Percentiles rank a stretch among this genome's conserved stretches.
Evolutionary conservation across 139 green algal species (phyloP).

Genomic region (Protoeuglena noctilucae): DNA sequence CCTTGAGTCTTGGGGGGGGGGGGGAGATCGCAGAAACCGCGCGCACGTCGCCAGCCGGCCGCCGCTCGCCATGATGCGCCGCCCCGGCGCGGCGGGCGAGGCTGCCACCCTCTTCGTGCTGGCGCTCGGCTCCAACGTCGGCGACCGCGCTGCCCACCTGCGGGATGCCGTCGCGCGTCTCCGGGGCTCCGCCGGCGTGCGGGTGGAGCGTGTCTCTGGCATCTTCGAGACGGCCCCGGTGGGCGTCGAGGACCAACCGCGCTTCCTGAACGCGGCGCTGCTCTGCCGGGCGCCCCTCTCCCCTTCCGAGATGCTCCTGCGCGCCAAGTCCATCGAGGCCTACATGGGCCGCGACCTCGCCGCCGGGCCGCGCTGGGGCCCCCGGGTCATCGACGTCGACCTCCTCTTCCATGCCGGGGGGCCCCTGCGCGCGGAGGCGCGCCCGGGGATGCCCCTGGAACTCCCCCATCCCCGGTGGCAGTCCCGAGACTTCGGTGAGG

Average conservation of each 20-base stretch:
- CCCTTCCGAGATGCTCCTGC: conserved; percentile 3
- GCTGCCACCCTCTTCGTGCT: no score
- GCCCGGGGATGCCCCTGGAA: conserved; percentile 17
- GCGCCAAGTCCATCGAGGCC: conserved; percentile 61
- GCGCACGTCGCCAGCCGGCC: no score
- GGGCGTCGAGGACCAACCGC: conserved; percentile 66
- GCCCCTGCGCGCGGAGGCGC: conserved; percentile 13
- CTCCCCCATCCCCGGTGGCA: conserved; percentile 52
- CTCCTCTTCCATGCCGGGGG: conserved; percentile 83
- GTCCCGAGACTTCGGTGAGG: not conserved
- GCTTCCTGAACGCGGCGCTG: conserved; percentile 75
- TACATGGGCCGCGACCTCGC: no score
- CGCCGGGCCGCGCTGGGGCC: conserved; percentile 43
- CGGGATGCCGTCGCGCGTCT: not conserved
- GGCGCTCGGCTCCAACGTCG: not conserved
- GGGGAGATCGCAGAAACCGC: no score
- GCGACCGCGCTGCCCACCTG: not conserved
- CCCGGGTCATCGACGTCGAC: conserved; percentile 85
- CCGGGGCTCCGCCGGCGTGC: not conserved
- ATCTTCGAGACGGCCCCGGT: conserved; percentile 73
- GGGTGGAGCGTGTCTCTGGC: conserved; percentile 42
- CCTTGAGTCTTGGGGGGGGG: no score
- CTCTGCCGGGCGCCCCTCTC: conserved; percentile 30
- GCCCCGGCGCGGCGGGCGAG: no score
- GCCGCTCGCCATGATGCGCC: no score